Conservation (phyloP, 2,329 filamentous ascomycete genomes). For the Drechslerella dactyloides region DNA sequence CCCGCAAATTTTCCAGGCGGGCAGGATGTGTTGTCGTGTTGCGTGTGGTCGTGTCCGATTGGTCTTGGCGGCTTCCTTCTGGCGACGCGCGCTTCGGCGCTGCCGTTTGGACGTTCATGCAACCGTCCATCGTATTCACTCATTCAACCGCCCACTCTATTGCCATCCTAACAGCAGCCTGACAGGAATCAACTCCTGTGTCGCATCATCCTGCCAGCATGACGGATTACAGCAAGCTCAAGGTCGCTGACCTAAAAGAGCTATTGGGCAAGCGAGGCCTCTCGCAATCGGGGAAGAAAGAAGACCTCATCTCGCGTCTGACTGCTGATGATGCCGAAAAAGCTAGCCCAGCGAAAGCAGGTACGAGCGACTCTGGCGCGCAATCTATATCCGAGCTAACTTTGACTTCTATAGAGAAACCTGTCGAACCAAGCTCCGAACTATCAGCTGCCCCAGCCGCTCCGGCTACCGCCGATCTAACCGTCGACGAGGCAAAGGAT, state of each 20-base stretch:
- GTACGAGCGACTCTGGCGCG: conserved; percentile 7
- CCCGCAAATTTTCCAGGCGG: conserved; percentile 8
- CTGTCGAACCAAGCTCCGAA: conserved; percentile 19
- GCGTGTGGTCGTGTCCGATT: background rate
- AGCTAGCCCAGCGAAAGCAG: conserved; percentile 27
- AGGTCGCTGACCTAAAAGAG: conserved; percentile 84
- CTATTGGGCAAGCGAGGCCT: conserved; percentile 76
- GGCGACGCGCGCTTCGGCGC: conserved; percentile 13
- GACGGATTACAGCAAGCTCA: conserved; percentile 76
- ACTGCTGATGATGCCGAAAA: conserved; percentile 37
- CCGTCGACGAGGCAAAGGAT: conserved; percentile 15
- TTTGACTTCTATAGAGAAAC: background rate
- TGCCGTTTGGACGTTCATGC: background rate
- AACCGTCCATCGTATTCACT: conserved; percentile 11
- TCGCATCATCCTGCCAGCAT: conserved; percentile 59
- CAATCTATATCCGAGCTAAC: conserved; percentile 6
- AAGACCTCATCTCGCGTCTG: conserved; percentile 77
- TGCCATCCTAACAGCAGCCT: background rate
- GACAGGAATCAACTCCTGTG: conserved; percentile 1
- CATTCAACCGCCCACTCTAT: conserved; percentile 15
- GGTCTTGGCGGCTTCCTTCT: conserved; percentile 7
- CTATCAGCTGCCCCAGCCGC: background rate
- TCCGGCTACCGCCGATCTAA: conserved; percentile 4
- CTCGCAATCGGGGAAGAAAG: conserved; percentile 77
- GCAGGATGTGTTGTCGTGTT: conserved; percentile 30